These are phyloP conservation scores for Boletus vinaceobasis DNA, from an alignment of 768 basidiomycete species.

Conservation along the genomic window DNA sequence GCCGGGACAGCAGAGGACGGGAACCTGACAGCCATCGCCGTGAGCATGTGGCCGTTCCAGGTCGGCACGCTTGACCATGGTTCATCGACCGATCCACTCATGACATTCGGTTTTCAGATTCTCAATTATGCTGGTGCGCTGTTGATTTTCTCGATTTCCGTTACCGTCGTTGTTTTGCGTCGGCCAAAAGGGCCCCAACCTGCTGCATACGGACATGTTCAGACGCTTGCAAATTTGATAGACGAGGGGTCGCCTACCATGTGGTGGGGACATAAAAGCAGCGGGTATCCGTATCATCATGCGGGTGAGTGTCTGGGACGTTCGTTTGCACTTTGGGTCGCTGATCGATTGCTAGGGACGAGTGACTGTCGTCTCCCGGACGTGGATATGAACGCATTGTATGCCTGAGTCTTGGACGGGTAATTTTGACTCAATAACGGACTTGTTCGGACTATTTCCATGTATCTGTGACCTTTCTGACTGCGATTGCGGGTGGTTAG, in stretches of 20 bases:
- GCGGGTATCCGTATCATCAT: slow-evolving; percentile 4
- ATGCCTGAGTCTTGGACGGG: slow-evolving; percentile 8
- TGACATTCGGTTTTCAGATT: slow-evolving; percentile 14
- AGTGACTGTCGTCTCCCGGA: slow-evolving; percentile 17
- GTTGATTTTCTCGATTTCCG: slow-evolving; percentile 17
- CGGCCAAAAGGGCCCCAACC: slow-evolving; percentile 27
- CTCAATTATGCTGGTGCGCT: slow-evolving; percentile 24
- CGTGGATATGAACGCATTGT: slow-evolving; percentile 21
- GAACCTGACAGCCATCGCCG: slow-evolving; percentile 11
- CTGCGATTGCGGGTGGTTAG: background rate
- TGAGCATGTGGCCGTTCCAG: slow-evolving; percentile 29
- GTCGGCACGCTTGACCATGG: slow-evolving; percentile 2
- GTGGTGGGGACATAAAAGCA: slow-evolving; percentile 30
- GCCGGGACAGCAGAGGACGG: slow-evolving; percentile 9
- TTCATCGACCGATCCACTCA: background rate
- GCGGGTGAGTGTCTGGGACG: slow-evolving; percentile 20
- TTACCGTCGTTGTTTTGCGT: slow-evolving; percentile 10
- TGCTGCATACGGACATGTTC: slow-evolving; percentile 32
- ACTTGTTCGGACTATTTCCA: background rate
- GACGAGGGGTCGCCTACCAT: slow-evolving; percentile 36
- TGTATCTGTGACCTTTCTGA: background rate
- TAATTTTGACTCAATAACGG: background rate
- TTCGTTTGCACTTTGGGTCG: background rate
- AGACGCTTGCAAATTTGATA: slow-evolving; percentile 33
- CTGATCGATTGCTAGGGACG: slow-evolving; percentile 19